A percentile compares a stretch with the other conserved stretches of the same genome.
Evolutionary conservation across 805 yeast species (phyloP).

Genomic region (Yarrowia sp.): DNA sequence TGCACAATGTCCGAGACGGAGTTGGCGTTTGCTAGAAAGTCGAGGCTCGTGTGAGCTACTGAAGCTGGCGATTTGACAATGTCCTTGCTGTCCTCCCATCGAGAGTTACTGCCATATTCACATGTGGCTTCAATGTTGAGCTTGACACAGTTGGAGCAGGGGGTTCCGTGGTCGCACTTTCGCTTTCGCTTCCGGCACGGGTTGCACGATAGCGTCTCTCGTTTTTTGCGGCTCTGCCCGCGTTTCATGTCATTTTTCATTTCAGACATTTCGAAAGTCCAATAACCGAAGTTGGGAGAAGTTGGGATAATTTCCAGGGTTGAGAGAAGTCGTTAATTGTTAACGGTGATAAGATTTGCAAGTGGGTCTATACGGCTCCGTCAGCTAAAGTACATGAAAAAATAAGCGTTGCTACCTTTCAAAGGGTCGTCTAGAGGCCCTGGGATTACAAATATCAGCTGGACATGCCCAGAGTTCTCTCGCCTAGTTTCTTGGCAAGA

Average conservation of each 20-base stretch:
- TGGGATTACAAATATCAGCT: background rate
- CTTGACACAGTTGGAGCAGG: slow-evolving; percentile 12
- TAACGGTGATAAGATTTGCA: background rate
- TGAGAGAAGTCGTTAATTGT: background rate
- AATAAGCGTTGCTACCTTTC: background rate
- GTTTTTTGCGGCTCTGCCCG: slow-evolving; percentile 8
- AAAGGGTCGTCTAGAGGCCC: too few relatives aligned
- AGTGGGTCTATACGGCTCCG: background rate
- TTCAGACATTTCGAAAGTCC: background rate
- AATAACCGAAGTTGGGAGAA: background rate
- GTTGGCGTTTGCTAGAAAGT: background rate
- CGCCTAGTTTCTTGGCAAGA: background rate
- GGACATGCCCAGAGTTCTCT: background rate
- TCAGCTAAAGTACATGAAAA: too few relatives aligned
- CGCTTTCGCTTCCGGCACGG: slow-evolving; percentile 23
- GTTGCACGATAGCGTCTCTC: slow-evolving; percentile 22
- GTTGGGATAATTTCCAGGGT: background rate
- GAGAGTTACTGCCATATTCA: slow-evolving; percentile 11
- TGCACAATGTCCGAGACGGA: background rate
- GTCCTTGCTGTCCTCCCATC: slow-evolving; percentile 6
- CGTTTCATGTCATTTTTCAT: background rate
- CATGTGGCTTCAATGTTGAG: slow-evolving; percentile 16
- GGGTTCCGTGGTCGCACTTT: slow-evolving; percentile 17
- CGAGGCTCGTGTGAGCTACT: background rate
- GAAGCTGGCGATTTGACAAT: background rate